A percentile compares a stretch with the other conserved stretches of the same genome.
Conservation (phyloP, 2,329 filamentous ascomycete genomes). For the Clonostachys rosea region DNA sequence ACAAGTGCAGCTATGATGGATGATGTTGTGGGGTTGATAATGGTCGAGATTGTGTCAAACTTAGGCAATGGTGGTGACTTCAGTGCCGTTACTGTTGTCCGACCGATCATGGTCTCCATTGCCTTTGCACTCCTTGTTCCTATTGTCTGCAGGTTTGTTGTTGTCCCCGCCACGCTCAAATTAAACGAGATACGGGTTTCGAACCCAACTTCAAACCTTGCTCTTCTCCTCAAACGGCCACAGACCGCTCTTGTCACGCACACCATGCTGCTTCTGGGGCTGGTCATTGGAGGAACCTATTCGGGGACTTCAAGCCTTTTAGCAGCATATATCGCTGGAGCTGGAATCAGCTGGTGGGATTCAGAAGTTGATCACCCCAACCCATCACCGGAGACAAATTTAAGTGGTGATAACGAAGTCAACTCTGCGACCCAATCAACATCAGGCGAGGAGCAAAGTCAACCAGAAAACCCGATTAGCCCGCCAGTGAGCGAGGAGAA, state of each 20-base stretch:
- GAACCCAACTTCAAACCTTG: constrained; percentile 10
- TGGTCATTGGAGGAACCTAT: constrained; percentile 48
- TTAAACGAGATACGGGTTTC: constrained; percentile 19
- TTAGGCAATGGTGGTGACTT: constrained; percentile 33
- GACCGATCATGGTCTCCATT: constrained; percentile 40
- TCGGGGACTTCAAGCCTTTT: constrained; percentile 60
- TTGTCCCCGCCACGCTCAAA: constrained; percentile 29
- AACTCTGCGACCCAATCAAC: background rate
- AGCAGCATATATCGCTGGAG: constrained; percentile 59
- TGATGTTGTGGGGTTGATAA: constrained; percentile 71
- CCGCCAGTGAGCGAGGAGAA: background rate
- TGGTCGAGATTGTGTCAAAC: constrained; percentile 71
- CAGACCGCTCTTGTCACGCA: constrained; percentile 38
- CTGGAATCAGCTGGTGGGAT: constrained; percentile 57
- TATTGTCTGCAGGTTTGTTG: constrained; percentile 36
- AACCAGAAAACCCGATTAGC: background rate
- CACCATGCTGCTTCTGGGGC: constrained; percentile 39
- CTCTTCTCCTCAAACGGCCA: too few species aligned
- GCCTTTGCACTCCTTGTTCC: constrained; percentile 45
- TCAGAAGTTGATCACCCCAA: constrained; percentile 17
- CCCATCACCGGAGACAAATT: background rate
- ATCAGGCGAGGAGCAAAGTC: background rate
- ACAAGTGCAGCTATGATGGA: constrained; percentile 77
- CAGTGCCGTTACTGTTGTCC: constrained; percentile 28
- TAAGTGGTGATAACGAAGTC: background rate